These are phyloP conservation scores for Polysphondylium violaceum DNA, from an alignment of 78 protist genomes.

Conservation along the genomic window DNA sequence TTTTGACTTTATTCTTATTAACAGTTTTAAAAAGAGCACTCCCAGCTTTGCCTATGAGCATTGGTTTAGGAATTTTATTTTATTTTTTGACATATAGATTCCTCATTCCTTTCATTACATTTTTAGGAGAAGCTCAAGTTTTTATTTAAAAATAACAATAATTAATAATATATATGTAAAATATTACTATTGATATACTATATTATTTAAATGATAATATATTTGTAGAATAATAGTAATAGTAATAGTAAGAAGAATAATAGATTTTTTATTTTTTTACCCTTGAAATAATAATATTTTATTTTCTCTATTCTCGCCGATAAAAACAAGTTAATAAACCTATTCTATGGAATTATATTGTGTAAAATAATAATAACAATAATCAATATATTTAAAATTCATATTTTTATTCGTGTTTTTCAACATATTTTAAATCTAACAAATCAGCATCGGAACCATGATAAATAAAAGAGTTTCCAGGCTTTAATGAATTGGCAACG, in stretches of 20 bases:
- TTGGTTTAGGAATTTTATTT: conserved; percentile 89
- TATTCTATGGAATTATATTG: too few species aligned
- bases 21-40: conserved; percentile 90
- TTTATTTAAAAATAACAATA: conserved; percentile 19
- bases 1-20: conserved; percentile 89
- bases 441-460: conserved; percentile 55
- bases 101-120: conserved; percentile 82
- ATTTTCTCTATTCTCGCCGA: too few species aligned
- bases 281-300: too few species aligned
- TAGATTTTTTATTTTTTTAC: too few species aligned
- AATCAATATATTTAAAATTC: not conserved
- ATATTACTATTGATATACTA: too few species aligned
- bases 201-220: too few species aligned
- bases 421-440: conserved; percentile 15
- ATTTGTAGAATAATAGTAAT: too few species aligned
- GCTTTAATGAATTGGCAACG: conserved; percentile 39
- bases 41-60: conserved; percentile 98
- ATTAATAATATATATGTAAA: not conserved
- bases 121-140: conserved; percentile 30
- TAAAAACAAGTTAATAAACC: too few species aligned
- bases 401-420: not conserved
- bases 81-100: conserved; percentile 85
- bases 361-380: not conserved
- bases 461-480: conserved; percentile 64
- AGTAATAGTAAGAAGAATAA: too few species aligned